Base-by-base conservation (phyloP, 352 stramenopile species). In the Thalassiosira exigua region DNA sequence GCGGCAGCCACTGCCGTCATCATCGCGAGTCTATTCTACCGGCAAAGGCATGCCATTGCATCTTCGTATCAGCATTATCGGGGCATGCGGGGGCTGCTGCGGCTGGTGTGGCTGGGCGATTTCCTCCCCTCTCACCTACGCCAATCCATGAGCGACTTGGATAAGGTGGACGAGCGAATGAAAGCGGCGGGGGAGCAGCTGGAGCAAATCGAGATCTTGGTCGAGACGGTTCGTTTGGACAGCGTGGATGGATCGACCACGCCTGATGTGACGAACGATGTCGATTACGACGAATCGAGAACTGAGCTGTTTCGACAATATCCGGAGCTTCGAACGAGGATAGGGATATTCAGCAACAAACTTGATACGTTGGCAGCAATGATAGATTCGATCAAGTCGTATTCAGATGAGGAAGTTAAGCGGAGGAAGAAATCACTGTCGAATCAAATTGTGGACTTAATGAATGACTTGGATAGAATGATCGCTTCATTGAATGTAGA, bases 391-490 rank as follows among this genome's bases (percentile, higher is more conserved):
- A 58, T 77, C 27, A 68, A 77, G 26, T 84, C 76, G 27, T 57
- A 84, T 66, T 71, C 48, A 14, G 76, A 84, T 51, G 46, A 69
- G 3, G 62, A 80, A 44, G 69, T 84, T 3, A 84, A 84, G 46
- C 51, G n/a, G 26, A 72, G 69, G 44, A 84, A 80, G 64, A 84
- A 84, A 27, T 17, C 51, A 54, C 51, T 74, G 46, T 84, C 76
- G 0, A 77, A 80, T 64, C 65, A 70, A 46, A 75, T 80, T 64
- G 76, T 84, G n/a, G 27, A 24, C 42, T 44, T 84, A 39, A 84
- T 84, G 76, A 75, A 68, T 51, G 51, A 72, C 53, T 67, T 84
- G 64, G 76, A 84, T 41, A 77, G 24, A 11, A 64, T 74, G 21
- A 44, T 84, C 30, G 19, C 68, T 64, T 67, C 30, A 0, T 74